A percentile compares a stretch with the other conserved stretches of the same genome.
phyloP scores from a whole-genome alignment of 768 basidiomycete species.

The Tremella fuciformis region DNA sequence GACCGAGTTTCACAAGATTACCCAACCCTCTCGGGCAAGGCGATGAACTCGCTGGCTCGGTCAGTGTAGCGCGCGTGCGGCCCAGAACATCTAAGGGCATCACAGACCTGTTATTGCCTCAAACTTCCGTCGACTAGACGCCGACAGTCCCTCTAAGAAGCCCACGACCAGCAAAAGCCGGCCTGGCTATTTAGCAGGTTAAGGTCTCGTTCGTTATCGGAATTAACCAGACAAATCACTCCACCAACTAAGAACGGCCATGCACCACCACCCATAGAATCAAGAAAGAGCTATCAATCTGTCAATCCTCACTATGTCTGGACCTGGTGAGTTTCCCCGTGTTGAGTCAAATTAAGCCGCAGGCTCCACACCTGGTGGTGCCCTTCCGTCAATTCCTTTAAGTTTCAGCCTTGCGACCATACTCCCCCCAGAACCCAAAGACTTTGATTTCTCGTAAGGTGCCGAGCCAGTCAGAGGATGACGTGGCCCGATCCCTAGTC shows the following conservation, averaged over 20 bases:
- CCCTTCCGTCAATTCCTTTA: conserved; percentile 81
- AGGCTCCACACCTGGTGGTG: conserved; percentile 76
- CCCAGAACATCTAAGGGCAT: conserved; percentile 88
- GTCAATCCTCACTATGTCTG: conserved; percentile 73
- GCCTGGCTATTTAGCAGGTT: conserved; percentile 87
- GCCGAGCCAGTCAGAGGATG: conserved; percentile 69
- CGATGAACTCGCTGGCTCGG: conserved; percentile 77
- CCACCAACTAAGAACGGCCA: conserved; percentile 85
- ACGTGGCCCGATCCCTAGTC: conserved; percentile 71
- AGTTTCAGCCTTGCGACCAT: conserved; percentile 74
- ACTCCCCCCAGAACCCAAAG: conserved; percentile 81
- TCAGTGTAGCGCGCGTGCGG: conserved; percentile 84
- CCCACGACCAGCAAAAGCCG: conserved; percentile 68
- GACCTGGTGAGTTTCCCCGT: conserved; percentile 78
- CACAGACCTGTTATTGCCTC: conserved; percentile 89
- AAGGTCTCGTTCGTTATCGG: conserved; percentile 92
- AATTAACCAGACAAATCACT: conserved; percentile 98
- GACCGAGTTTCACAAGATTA: conserved; percentile 76
- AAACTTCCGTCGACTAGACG: conserved; percentile 78
- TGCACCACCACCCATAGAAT: conserved; percentile 84
- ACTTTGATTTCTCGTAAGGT: conserved; percentile 85
- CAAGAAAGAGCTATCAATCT: conserved; percentile 81
- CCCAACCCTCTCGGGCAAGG: conserved; percentile 73
- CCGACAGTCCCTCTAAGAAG: conserved; percentile 85
- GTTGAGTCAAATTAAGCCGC: conserved; percentile 83